These are phyloP conservation scores for Flaveria brownii DNA, from an alignment of 129 eudicot species.

Conservation along the genomic window DNA sequence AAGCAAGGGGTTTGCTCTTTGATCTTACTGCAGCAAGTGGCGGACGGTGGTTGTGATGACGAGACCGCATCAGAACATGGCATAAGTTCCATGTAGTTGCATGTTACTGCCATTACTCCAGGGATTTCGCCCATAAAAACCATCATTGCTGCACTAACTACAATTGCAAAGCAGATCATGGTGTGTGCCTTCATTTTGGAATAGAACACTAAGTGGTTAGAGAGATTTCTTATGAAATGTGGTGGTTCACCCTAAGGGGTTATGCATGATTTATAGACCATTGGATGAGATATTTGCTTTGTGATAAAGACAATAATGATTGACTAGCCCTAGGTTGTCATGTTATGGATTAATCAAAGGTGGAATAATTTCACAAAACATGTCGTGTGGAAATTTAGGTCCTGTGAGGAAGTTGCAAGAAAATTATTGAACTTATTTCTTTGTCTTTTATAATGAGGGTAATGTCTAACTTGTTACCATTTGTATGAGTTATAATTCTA, in stretches of 20 bases:
- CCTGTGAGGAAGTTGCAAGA: too few species aligned
- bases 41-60: constrained; percentile 16
- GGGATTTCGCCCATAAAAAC: constrained; percentile 19
- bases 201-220: neutral
- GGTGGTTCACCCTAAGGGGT: neutral
- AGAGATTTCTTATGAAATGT: constrained; percentile 11
- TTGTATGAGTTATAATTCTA: too few species aligned
- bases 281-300: neutral
- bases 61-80: constrained; percentile 31
- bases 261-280: constrained; percentile 27
- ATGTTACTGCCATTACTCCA: constrained; percentile 22
- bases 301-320: neutral
- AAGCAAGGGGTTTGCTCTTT: constrained; percentile 35
- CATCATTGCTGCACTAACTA: neutral
- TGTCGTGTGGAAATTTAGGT: too few species aligned
- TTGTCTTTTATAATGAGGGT: too few species aligned
- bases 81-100: constrained; percentile 34
- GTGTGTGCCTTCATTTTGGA: constrained; percentile 28
- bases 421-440: too few species aligned
- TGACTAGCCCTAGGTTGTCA: neutral
- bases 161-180: constrained; percentile 13
- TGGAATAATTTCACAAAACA: too few species aligned
- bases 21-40: constrained; percentile 26
- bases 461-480: too few species aligned
- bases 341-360: too few species aligned